Conservation (phyloP, 441 rosid species). For the Bocquillonia castaneifolia region DNA sequence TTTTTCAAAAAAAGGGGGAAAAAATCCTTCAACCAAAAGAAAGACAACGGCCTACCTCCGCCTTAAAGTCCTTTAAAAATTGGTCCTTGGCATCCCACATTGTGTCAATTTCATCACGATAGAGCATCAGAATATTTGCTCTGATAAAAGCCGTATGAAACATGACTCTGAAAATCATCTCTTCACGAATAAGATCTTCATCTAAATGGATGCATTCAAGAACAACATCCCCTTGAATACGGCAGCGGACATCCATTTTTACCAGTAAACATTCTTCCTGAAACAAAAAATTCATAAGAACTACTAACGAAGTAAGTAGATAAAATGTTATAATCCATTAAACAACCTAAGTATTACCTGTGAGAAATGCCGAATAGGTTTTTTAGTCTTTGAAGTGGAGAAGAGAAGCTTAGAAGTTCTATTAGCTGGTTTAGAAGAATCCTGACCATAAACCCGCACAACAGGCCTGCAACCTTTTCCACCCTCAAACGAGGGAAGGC, state of each 20-base stretch:
- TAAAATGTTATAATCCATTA: slow-evolving; percentile 24
- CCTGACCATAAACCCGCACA: slow-evolving; percentile 80
- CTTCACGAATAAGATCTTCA: slow-evolving; percentile 60
- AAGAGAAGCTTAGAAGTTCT: slow-evolving; percentile 80
- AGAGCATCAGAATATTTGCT: slow-evolving; percentile 53
- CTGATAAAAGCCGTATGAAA: slow-evolving; percentile 90
- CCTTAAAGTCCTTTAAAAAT: slow-evolving; percentile 65
- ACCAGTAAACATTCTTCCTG: slow-evolving; percentile 77
- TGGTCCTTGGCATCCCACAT: slow-evolving; percentile 81
- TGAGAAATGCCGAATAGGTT: slow-evolving; percentile 48
- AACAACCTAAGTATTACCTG: slow-evolving; percentile 42
- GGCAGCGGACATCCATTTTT: slow-evolving; percentile 72
- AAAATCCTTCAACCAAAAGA: slow-evolving; percentile 19
- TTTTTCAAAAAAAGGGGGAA: slow-evolving; percentile 10
- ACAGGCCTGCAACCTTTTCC: slow-evolving; percentile 80
- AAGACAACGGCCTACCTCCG: slow-evolving; percentile 61
- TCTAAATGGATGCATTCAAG: slow-evolving; percentile 82
- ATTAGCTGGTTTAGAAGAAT: slow-evolving; percentile 55
- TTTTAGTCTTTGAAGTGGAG: slow-evolving; percentile 59
- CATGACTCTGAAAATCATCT: slow-evolving; percentile 75
- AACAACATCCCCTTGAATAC: slow-evolving; percentile 88
- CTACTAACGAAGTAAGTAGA: slow-evolving; percentile 16
- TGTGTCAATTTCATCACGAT: slow-evolving; percentile 73
- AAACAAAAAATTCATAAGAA: slow-evolving; percentile 30
- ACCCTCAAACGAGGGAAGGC: slow-evolving; percentile 65